phyloP scores from a whole-genome alignment of 208 protist genomes.

The Leishmania major region DNA sequence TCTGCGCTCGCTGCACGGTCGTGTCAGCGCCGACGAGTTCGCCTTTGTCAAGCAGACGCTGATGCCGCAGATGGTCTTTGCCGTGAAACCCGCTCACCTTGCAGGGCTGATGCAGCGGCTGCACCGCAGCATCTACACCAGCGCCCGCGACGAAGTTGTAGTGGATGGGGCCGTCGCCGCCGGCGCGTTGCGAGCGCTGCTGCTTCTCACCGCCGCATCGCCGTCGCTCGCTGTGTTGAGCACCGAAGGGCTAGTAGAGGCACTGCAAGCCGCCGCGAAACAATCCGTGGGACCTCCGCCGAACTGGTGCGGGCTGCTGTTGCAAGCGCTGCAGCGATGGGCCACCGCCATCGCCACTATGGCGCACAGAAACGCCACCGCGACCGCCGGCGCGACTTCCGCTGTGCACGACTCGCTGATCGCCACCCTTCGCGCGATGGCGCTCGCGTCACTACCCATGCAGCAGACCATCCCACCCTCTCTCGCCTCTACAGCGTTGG shows the following conservation, averaged over 20 bases:
- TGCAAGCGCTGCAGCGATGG: slow-evolving; percentile 43
- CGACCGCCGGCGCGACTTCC: background rate
- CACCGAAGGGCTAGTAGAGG: slow-evolving; percentile 29
- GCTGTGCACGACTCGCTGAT: slow-evolving; percentile 15
- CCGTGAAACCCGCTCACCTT: slow-evolving; percentile 41
- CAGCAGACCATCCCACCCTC: slow-evolving; percentile 10
- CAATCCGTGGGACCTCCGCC: slow-evolving; percentile 12
- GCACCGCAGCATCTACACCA: slow-evolving; percentile 25
- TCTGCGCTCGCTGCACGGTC: slow-evolving; percentile 46
- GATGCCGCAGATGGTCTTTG: slow-evolving; percentile 46
- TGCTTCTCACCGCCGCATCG: slow-evolving; percentile 37
- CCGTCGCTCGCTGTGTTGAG: slow-evolving; percentile 32
- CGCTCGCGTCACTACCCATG: slow-evolving; percentile 28
- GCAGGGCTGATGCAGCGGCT: slow-evolving; percentile 46
- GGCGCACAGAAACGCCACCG: background rate
- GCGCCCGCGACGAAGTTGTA: slow-evolving; percentile 15
- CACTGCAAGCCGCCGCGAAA: slow-evolving; percentile 27
- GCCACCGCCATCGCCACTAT: slow-evolving; percentile 7
- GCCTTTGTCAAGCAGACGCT: slow-evolving; percentile 56
- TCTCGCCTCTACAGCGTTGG: background rate
- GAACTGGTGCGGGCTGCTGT: slow-evolving; percentile 32
- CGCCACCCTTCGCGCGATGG: slow-evolving; percentile 28
- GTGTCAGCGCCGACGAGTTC: slow-evolving; percentile 39
- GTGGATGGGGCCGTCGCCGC: slow-evolving; percentile 31
- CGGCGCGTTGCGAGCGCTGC: slow-evolving; percentile 50